Evolutionary conservation across 106 monocot genomes (phyloP).

Genomic region (Acorus calamus): DNA sequence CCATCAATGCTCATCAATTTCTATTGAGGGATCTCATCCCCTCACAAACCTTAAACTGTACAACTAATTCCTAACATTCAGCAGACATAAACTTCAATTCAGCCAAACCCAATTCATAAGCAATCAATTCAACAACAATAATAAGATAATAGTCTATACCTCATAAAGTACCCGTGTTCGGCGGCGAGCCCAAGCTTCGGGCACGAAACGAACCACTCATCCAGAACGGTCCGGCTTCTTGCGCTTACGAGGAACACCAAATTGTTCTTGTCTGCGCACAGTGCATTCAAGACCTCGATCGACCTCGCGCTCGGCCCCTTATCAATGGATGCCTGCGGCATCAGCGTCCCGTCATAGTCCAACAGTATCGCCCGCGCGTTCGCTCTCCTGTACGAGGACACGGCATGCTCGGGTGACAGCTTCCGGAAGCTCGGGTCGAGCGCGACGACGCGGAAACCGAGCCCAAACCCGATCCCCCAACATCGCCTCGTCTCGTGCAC

Average conservation of each 20-base stretch:
- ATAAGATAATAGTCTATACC: neutral
- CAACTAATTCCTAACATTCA: too few relatives aligned
- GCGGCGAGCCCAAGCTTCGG: constrained; percentile 49
- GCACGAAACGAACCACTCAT: constrained; percentile 54
- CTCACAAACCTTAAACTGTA: too few relatives aligned
- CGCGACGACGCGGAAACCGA: constrained; percentile 51
- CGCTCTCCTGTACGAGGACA: constrained; percentile 40
- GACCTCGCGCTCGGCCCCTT: constrained; percentile 36
- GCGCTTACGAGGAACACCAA: constrained; percentile 61
- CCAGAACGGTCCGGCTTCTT: constrained; percentile 27
- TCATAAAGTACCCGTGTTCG: constrained; percentile 55
- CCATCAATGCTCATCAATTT: too few relatives aligned
- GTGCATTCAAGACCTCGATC: constrained; percentile 40
- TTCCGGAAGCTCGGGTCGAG: constrained; percentile 58
- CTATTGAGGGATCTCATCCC: too few relatives aligned
- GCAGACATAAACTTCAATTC: too few relatives aligned
- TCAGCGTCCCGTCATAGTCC: constrained; percentile 66
- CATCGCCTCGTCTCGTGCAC: constrained; percentile 46
- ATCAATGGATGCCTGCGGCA: constrained; percentile 53
- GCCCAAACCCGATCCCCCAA: constrained; percentile 62
- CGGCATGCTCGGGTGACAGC: constrained; percentile 52
- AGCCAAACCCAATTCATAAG: too few relatives aligned
- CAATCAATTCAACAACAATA: too few relatives aligned
- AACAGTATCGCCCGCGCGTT: constrained; percentile 36
- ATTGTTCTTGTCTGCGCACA: constrained; percentile 48